These are phyloP conservation scores for Clitopilus passeckerianus DNA, from an alignment of 768 basidiomycete genomes.

Conservation along the genomic window DNA sequence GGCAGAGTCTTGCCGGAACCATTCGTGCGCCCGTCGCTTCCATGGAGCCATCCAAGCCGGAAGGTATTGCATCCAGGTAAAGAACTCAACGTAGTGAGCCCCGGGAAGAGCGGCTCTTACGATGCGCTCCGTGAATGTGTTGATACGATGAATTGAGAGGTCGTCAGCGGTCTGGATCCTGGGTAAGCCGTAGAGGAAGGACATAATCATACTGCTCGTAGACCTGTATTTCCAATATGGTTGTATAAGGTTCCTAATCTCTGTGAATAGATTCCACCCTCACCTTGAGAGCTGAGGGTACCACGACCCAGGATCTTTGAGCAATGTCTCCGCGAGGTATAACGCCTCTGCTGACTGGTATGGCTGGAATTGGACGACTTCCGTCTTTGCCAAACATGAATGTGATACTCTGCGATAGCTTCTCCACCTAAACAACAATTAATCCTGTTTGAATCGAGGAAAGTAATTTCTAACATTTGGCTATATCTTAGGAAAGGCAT, in stretches of 20 bases:
- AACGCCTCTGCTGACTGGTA: neutral
- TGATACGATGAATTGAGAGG: slow-evolving; percentile 10
- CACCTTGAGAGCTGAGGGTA: neutral
- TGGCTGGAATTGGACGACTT: neutral
- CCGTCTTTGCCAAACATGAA: neutral
- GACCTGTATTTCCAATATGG: slow-evolving; percentile 1
- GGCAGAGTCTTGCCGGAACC: slow-evolving; percentile 13
- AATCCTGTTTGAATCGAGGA: neutral
- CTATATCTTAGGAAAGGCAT: slow-evolving; percentile 13
- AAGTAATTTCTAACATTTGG: slow-evolving; percentile 3
- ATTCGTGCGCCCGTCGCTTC: slow-evolving; percentile 19
- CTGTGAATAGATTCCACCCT: neutral
- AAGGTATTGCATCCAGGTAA: slow-evolving; percentile 23
- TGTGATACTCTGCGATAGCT: neutral
- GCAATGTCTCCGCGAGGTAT: neutral
- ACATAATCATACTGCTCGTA: slow-evolving; percentile 6
- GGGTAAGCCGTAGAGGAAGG: slow-evolving; percentile 10
- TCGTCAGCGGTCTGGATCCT: slow-evolving; percentile 9
- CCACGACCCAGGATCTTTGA: neutral
- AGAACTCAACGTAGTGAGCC: slow-evolving; percentile 25
- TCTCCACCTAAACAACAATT: neutral
- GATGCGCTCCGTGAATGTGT: slow-evolving; percentile 15
- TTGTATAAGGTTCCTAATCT: neutral
- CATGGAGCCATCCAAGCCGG: slow-evolving; percentile 22
- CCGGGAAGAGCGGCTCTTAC: slow-evolving; percentile 21